Evolutionary conservation across 2,329 filamentous ascomycete genomes (phyloP).

Genomic region (Nannizzia gypsea): DNA sequence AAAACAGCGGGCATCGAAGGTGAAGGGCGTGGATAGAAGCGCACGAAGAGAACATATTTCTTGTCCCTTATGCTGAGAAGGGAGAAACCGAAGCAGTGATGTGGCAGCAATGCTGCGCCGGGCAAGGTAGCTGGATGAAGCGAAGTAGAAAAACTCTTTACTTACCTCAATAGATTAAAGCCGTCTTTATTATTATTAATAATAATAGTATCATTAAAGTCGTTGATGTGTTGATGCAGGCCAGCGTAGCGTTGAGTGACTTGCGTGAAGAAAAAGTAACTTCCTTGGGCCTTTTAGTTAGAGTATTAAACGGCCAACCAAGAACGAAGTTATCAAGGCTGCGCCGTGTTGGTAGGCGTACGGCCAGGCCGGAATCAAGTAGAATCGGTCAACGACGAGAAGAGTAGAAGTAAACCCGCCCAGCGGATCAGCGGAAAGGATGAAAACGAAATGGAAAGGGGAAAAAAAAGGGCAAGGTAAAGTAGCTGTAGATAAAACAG

Average conservation of each 20-base stretch:
- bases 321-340: not conserved
- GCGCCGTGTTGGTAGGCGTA: not conserved
- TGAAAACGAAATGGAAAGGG: not conserved
- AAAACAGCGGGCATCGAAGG: not conserved
- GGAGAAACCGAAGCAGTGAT: no score
- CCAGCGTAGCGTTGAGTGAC: not conserved
- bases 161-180: not conserved
- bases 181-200: conserved; percentile 2
- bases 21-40: not conserved
- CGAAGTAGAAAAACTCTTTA: conserved; percentile 1
- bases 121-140: not conserved
- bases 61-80: not conserved
- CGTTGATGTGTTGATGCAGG: not conserved
- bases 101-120: no score
- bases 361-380: not conserved
- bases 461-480: not conserved
- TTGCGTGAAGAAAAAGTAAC: not conserved
- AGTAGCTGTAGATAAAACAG: no score
- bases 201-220: not conserved
- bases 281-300: not conserved
- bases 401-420: not conserved
- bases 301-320: not conserved
- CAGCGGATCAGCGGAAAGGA: conserved; percentile 3
- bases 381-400: conserved; percentile 3
- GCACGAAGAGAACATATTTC: not conserved